phyloP scores from a whole-genome alignment of 768 basidiomycete genomes.

The Termitomyces sp. region DNA sequence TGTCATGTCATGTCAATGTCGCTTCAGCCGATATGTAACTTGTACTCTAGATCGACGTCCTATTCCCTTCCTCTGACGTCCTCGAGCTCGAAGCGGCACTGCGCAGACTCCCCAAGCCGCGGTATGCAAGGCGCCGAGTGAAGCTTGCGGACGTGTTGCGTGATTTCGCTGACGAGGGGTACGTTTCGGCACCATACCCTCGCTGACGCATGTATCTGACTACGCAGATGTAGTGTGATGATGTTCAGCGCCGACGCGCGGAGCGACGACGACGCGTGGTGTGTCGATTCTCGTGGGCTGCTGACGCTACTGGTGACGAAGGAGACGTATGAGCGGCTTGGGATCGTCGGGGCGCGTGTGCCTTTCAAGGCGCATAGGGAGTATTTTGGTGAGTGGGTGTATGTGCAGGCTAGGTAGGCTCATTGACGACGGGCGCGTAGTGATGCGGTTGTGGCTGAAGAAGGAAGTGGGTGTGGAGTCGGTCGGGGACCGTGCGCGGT shows the following conservation, averaged over 20 bases:
- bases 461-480: slow-evolving; percentile 33
- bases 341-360: slow-evolving; percentile 49
- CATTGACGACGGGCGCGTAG: slow-evolving; percentile 21
- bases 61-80: slow-evolving; percentile 42
- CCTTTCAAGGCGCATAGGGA: slow-evolving; percentile 47
- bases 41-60: slow-evolving; percentile 54
- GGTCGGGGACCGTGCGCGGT: slow-evolving; percentile 27
- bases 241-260: slow-evolving; percentile 27
- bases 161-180: neutral
- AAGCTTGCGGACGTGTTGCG: slow-evolving; percentile 37
- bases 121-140: slow-evolving; percentile 38
- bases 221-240: too few relatives aligned
- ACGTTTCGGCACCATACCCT: too few relatives aligned
- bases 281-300: slow-evolving; percentile 56
- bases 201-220: slow-evolving; percentile 16
- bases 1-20: neutral
- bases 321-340: slow-evolving; percentile 54
- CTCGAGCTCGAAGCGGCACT: slow-evolving; percentile 40
- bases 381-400: slow-evolving; percentile 37
- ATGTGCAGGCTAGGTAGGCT: neutral
- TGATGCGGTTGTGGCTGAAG: slow-evolving; percentile 40
- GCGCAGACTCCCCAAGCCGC: slow-evolving; percentile 30
- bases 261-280: slow-evolving; percentile 70
- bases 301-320: slow-evolving; percentile 53
- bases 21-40: neutral